Percentiles rank a stretch among this genome's conserved stretches.
Conservation (phyloP, 257 asterid species). For the Rauvolfia tetraphylla region DNA sequence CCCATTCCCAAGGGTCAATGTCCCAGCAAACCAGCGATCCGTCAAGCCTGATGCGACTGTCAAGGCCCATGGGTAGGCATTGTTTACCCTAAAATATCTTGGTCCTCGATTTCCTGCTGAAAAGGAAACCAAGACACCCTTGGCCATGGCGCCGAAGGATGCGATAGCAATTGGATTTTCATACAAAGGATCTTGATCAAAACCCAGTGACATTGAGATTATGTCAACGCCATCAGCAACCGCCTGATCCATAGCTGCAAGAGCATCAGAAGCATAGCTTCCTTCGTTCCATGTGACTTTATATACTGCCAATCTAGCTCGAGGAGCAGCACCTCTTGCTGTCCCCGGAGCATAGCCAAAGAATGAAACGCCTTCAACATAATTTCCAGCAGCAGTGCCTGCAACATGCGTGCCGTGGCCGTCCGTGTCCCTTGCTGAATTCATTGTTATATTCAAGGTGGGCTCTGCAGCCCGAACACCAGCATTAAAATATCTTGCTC, state of each 20-base stretch:
- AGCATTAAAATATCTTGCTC: conserved; percentile 41
- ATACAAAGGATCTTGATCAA: conserved; percentile 22
- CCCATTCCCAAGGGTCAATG: conserved; percentile 35
- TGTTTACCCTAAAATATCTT: conserved; percentile 25
- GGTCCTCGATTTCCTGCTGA: conserved; percentile 56
- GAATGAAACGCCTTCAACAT: conserved; percentile 33
- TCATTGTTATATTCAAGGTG: conserved; percentile 35
- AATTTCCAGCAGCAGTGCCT: conserved; percentile 41
- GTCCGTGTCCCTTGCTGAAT: conserved; percentile 36
- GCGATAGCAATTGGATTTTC: conserved; percentile 59
- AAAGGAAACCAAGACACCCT: conserved; percentile 51
- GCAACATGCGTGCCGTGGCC: conserved; percentile 59
- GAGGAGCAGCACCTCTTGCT: conserved; percentile 47
- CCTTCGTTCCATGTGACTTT: conserved; percentile 53
- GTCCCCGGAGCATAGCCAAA: conserved; percentile 47
- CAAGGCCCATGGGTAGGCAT: conserved; percentile 59
- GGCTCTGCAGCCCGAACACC: conserved; percentile 39
- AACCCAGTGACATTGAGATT: conserved; percentile 49
- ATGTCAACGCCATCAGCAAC: conserved; percentile 58
- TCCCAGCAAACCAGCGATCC: conserved; percentile 48
- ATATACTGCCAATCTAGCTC: conserved; percentile 44
- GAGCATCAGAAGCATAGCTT: conserved; percentile 40
- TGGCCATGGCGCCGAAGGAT: conserved; percentile 57
- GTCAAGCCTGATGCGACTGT: conserved; percentile 49
- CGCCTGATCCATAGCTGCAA: conserved; percentile 62